Evolutionary conservation across 139 green algal species (phyloP), one percentile per base, ranked within the genome.

Genomic region (Chara braunii): DNA sequence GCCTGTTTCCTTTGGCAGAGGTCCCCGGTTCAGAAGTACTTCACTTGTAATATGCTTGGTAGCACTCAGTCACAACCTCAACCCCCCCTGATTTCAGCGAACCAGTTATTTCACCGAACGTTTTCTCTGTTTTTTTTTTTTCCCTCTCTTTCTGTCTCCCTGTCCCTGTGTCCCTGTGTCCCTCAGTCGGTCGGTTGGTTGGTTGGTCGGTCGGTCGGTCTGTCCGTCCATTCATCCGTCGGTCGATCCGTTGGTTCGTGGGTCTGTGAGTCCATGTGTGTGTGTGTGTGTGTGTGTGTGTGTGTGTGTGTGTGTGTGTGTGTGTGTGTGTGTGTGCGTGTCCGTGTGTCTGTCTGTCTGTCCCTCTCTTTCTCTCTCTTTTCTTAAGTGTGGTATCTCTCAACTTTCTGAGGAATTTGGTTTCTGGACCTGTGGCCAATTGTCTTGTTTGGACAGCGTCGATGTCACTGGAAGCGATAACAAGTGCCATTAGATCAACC

Each of bases 391-490:
- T n/a, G n/a, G n/a, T n/a, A n/a, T n/a, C n/a, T n/a, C n/a, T n/a
- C n/a, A n/a, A n/a, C n/a, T n/a, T n/a, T n/a, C n/a, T n/a, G n/a
- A n/a, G n/a, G n/a, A n/a, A n/a, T n/a, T n/a, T n/a, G n/a, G n/a
- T n/a, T n/a, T n/a, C n/a, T n/a, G n/a, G n/a, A n/a, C n/a, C n/a
- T n/a, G n/a, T n/a, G n/a, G n/a, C n/a, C n/a, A n/a, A n/a, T n/a
- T n/a, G n/a, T n/a, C n/a, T n/a, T n/a, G n/a, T n/a, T n/a, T 26
- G 29, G 28, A 8, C 60, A 70, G 45, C 43, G 31, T 34, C 22
- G 11, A 56, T 67, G 34, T 26, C 57, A 12, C 26, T 67, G 31
- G 57, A 67, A 7, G 9, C 57, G 30, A 33, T 62, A 9, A 3
- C 36, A n/a, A 42, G 62, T 18, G 57, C 57, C 11, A 28, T 62